Percentiles rank a stretch among this genome's conserved stretches.
Conservation (phyloP, 2,329 filamentous ascomycete genomes). For the Boeremia lycopersici region DNA sequence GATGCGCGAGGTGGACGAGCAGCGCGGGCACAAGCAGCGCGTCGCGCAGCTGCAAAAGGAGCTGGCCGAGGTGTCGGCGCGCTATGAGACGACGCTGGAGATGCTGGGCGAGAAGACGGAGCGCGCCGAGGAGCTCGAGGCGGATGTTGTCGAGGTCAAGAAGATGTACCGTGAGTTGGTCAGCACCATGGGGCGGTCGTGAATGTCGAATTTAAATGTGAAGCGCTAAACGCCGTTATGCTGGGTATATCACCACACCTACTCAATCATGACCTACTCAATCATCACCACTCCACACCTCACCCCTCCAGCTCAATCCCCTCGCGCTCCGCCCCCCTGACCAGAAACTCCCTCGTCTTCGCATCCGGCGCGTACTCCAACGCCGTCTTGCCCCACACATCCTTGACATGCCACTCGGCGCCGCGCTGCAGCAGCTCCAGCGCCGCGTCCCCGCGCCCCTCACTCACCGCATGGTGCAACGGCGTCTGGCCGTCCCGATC, state of each 20-base stretch:
- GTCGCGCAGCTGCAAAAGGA: constrained; percentile 71
- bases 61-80: constrained; percentile 70
- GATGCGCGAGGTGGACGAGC: constrained; percentile 83
- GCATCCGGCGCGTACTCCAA: constrained; percentile 85
- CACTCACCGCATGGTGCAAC: constrained; percentile 82
- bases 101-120: constrained; percentile 98
- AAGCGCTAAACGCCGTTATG: constrained; percentile 11
- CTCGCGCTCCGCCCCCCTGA: constrained; percentile 80
- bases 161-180: constrained; percentile 94
- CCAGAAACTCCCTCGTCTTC: constrained; percentile 80
- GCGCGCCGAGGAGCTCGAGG: constrained; percentile 84
- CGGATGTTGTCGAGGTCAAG: constrained; percentile 92
- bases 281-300: too few relatives aligned
- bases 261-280: too few relatives aligned
- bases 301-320: constrained; percentile 68
- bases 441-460: constrained; percentile 80
- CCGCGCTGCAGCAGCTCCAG: constrained; percentile 82
- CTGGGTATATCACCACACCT: constrained; percentile 10
- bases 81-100: constrained; percentile 91
- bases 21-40: constrained; percentile 64
- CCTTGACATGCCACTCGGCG: constrained; percentile 79
- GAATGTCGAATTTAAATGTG: too few relatives aligned
- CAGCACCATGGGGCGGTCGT: constrained; percentile 66
- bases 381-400: constrained; percentile 71
- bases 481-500: constrained; percentile 86